These are phyloP conservation scores for Saturnispora silvae DNA, from an alignment of 805 yeast species.

Conservation along the genomic window DNA sequence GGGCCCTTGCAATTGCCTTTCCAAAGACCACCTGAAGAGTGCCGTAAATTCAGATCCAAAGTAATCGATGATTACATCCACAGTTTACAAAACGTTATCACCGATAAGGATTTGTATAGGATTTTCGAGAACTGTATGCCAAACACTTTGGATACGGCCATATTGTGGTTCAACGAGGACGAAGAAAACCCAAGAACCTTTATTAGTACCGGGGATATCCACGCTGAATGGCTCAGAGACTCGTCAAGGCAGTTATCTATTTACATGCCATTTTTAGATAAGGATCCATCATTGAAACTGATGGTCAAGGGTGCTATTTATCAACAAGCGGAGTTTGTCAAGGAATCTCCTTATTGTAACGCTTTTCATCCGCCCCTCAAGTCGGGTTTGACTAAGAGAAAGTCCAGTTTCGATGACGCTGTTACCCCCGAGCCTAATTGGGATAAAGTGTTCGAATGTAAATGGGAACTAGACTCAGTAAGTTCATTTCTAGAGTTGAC, in stretches of 20 bases:
- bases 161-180: slow-evolving; percentile 49
- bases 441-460: slow-evolving; percentile 72
- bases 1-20: slow-evolving; percentile 53
- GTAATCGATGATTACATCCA: slow-evolving; percentile 52
- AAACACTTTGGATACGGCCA: slow-evolving; percentile 80
- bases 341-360: slow-evolving; percentile 69
- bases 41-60: slow-evolving; percentile 61
- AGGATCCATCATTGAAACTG: slow-evolving; percentile 38
- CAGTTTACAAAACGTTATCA: slow-evolving; percentile 39
- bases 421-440: slow-evolving; percentile 68
- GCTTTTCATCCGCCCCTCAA: slow-evolving; percentile 79
- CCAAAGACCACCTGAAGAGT: slow-evolving; percentile 63
- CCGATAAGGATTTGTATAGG: slow-evolving; percentile 58
- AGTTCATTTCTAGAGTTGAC: slow-evolving; percentile 72
- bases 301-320: slow-evolving; percentile 70
- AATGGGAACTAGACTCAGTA: slow-evolving; percentile 77
- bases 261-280: slow-evolving; percentile 49
- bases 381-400: slow-evolving; percentile 34
- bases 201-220: slow-evolving; percentile 85
- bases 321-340: slow-evolving; percentile 60
- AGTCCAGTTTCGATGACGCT: slow-evolving; percentile 45
- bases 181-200: slow-evolving; percentile 45
- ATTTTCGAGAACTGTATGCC: slow-evolving; percentile 77
- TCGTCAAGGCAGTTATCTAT: slow-evolving; percentile 75
- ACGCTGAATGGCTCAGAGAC: slow-evolving; percentile 89